Conservation (phyloP, 2,329 filamentous ascomycete genomes). For the Penicillium frequentans region DNA sequence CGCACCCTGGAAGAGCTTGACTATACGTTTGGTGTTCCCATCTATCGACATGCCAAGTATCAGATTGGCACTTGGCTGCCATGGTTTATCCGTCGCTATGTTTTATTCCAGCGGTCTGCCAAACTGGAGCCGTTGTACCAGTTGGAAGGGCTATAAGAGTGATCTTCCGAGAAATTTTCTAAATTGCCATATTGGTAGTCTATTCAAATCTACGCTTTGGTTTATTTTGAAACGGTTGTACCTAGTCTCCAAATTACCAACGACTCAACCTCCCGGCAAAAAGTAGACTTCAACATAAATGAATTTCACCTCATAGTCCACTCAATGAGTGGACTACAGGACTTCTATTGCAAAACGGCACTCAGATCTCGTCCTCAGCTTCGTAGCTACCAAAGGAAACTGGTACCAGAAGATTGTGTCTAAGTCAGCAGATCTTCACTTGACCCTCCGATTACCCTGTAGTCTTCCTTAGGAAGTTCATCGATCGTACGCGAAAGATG, state of each 20-base stretch:
- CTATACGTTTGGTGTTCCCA: slow-evolving; percentile 52
- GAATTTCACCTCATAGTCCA: too few species aligned
- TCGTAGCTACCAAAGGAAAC: slow-evolving; percentile 25
- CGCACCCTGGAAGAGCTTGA: slow-evolving; percentile 32
- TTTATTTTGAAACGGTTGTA: neutral
- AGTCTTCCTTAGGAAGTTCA: slow-evolving; percentile 21
- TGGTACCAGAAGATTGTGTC: slow-evolving; percentile 28
- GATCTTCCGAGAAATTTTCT: neutral
- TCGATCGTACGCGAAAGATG: slow-evolving; percentile 8
- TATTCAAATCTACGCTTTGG: neutral
- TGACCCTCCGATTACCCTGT: slow-evolving; percentile 13
- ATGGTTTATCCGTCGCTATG: slow-evolving; percentile 49
- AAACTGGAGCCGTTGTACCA: slow-evolving; percentile 39
- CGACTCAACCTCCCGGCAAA: neutral
- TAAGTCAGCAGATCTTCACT: slow-evolving; percentile 25
- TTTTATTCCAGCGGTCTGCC: slow-evolving; percentile 39
- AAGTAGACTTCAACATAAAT: neutral
- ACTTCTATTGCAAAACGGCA: slow-evolving; percentile 4
- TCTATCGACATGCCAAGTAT: slow-evolving; percentile 41
- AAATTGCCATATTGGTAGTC: neutral
- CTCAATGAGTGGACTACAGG: too few species aligned
- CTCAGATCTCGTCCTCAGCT: slow-evolving; percentile 20
- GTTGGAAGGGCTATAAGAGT: slow-evolving; percentile 11
- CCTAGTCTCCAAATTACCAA: neutral
- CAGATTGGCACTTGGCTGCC: slow-evolving; percentile 41